Evolutionary conservation across 2,329 filamentous ascomycete genomes (phyloP), one percentile per base, ranked within the genome.

Genomic region (Pseudodiploospora longispora): DNA sequence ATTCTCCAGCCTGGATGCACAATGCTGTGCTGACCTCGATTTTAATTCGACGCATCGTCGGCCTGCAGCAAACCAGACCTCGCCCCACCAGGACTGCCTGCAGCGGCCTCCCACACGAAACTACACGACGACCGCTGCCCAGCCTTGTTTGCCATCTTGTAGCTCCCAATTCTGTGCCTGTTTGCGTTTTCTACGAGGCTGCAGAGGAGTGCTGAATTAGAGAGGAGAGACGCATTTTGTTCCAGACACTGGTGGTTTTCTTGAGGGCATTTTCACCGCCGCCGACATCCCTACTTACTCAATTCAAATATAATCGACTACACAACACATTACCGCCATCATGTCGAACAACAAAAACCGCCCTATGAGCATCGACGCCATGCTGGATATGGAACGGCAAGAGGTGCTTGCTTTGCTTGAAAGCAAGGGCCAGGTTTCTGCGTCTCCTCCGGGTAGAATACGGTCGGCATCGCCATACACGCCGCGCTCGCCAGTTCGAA

Each of bases 281-380:
- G 19, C 19, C 19, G 19, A 19, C 19, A 19, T 19, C 19, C 19
- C 3, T 19, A 3, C 2, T 19, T 19, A 19, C 19, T 19, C 19
- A 19, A 19, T 19, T 19, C 19, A 19, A 19, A 19, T 19, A n/a
- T 32, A 7, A 10, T 8, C 28, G 27, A 10, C 6, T 30, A 38
- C 6, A 6, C 6, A 40, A 27, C 31, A 31, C n/a, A 31, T 12
- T 6, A 30, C 37, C 47, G 43, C 43, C 54, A 56, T 41, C 48
- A 66, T 66, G 63, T 58, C 63, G 47, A 50, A 55, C 32, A 50
- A 55, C 42, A 57, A 53, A 7, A 50, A 59, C 40, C 64, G 66
- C 41, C 68, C 70, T 19, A 87, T 87, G 82, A 88, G 84, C 57
- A 78, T 90, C 57, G 85, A 88, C 66, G 78, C 83, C 40, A 78